A percentile compares a stretch with the other conserved stretches of the same genome.
These are phyloP conservation scores for Calocera viscosa DNA, from an alignment of 768 basidiomycete genomes.

Conservation along the genomic window DNA sequence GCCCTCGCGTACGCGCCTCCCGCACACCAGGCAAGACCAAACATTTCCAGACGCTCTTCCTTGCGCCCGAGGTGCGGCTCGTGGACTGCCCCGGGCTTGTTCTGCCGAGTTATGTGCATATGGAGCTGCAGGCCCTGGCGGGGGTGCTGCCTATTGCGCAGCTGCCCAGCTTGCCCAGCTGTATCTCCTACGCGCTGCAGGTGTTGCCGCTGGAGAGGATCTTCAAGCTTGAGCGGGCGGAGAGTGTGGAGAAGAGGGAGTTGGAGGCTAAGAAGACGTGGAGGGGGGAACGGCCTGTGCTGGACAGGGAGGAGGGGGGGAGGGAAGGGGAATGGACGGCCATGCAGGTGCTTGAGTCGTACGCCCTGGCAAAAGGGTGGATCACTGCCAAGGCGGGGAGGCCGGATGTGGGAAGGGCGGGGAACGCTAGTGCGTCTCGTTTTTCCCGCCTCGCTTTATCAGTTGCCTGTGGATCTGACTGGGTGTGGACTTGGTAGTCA, in stretches of 20 bases:
- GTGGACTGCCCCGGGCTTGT: conserved; percentile 95
- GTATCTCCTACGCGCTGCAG: conserved; percentile 54
- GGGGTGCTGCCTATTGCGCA: conserved; percentile 70
- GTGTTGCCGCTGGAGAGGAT: conserved; percentile 68
- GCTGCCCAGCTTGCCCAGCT: conserved; percentile 71
- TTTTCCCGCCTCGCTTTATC: neutral
- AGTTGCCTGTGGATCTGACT: neutral
- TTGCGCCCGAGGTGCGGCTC: conserved; percentile 72
- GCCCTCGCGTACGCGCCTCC: conserved; percentile 63
- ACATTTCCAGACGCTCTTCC: conserved; percentile 88
- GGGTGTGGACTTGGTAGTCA: conserved; percentile 37
- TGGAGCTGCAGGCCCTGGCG: conserved; percentile 73
- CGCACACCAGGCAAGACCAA: conserved; percentile 91
- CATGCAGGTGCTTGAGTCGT: conserved; percentile 68
- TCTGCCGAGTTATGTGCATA: conserved; percentile 67
- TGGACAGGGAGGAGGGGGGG: conserved; percentile 20
- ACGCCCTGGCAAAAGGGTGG: conserved; percentile 68
- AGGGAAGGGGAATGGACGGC: conserved; percentile 55
- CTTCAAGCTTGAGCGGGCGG: conserved; percentile 46
- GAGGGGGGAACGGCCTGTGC: conserved; percentile 37
- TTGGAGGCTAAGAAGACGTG: conserved; percentile 66
- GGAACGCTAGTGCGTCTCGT: conserved; percentile 64
- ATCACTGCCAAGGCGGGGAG: conserved; percentile 84
- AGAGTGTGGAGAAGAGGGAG: conserved; percentile 23
- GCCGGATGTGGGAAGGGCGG: conserved; percentile 78